Conservation (phyloP, 108 stramenopile genomes). For the Phaeodactylum tricornutum region DNA sequence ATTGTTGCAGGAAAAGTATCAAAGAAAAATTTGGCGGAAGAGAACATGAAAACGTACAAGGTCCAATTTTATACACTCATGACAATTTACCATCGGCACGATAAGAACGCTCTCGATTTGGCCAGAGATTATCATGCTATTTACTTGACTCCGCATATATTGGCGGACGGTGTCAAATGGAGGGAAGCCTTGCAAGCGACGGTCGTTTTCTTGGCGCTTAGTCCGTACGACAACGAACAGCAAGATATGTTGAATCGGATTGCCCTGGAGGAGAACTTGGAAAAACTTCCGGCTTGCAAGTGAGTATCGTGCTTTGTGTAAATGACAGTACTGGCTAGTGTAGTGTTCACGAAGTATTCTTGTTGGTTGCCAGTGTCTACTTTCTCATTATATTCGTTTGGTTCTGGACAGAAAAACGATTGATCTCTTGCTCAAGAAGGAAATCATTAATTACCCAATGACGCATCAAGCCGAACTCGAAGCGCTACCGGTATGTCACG, state of each 20-base stretch:
- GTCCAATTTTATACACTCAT: constrained; percentile 84
- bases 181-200: constrained; percentile 74
- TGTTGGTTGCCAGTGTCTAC: constrained; percentile 1
- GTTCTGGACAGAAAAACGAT: constrained; percentile 28
- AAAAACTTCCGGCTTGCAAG: constrained; percentile 46
- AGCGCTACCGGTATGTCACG: constrained; percentile 36
- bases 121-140: constrained; percentile 88
- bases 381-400: not conserved
- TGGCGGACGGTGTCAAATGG: constrained; percentile 53
- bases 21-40: constrained; percentile 78
- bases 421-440: constrained; percentile 59
- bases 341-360: not conserved
- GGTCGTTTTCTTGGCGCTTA: constrained; percentile 80
- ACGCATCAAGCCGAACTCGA: constrained; percentile 69
- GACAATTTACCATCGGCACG: constrained; percentile 85
- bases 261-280: constrained; percentile 55
- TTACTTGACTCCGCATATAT: constrained; percentile 52
- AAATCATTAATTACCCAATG: constrained; percentile 90
- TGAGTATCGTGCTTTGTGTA: too few relatives aligned
- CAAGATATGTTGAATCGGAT: constrained; percentile 89
- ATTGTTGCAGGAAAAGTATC: constrained; percentile 96
- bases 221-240: constrained; percentile 76
- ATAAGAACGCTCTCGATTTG: constrained; percentile 88
- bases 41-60: constrained; percentile 85
- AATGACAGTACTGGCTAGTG: too few relatives aligned